Base-by-base conservation (phyloP, 306 rosid genomes). In the Fragaria iinumae region DNA sequence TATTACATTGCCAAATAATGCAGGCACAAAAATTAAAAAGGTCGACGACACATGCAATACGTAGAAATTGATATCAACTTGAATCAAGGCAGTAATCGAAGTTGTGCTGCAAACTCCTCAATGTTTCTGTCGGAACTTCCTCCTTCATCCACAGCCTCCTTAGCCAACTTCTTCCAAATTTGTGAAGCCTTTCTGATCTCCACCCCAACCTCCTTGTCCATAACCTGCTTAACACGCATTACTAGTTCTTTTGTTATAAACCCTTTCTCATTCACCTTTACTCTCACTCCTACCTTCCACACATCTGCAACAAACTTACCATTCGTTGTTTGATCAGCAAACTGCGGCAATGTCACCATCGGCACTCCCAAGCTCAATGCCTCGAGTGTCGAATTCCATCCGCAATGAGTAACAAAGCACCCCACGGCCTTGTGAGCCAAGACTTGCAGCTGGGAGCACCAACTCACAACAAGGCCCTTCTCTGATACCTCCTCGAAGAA, bases 301-400 rank as follows among this genome's bases (percentile, higher is more conserved):
- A 74, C 77, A 34, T 78, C 77, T 6, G 21, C 63, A 3, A 83
- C 77, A 23, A 78, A 69, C 65, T 78, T 78, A 5, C 77, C 77
- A 0, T 74, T 77, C 14, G 77, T 78, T 12, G 83, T 23, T 16
- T 83, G 86, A 64, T 83, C 80, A 1, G 83, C 41, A 76, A 79
- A 74, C 32, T 39, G 86, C 2, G 80, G 77, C 75, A 69, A 53
- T 1, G 65, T 36, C 63, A 83, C 77, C 83, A 83, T 49, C 3
- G 79, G 75, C 43, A 83, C 86, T 38, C 83, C 83, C 21, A 64
- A 53, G 43, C 83, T 59, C 70, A 83, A 9, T 0, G 74, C 86
- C 34, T 83, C 86, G 0, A 74, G 73, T 0, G 71, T 74, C 1
- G 86, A 82, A 72, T 78, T 82, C 83, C 86, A 82, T 10, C 86